These are phyloP conservation scores for Achlya hypogyna DNA, from an alignment of 352 stramenopile genomes.

Conservation along the genomic window DNA sequence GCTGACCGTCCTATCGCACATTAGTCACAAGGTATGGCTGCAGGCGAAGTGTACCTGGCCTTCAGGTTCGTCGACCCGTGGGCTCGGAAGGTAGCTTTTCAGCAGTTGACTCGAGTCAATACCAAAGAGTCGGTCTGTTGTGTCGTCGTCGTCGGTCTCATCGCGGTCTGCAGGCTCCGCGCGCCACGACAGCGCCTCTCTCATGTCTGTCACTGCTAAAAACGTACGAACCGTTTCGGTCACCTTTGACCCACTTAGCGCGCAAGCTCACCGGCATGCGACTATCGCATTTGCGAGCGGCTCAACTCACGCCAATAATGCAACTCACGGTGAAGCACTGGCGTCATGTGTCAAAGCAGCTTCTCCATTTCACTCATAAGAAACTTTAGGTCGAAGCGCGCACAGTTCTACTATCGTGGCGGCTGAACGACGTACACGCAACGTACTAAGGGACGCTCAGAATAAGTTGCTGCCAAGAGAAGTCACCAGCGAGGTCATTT, in stretches of 20 bases:
- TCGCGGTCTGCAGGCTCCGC: not conserved
- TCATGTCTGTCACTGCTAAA: not conserved
- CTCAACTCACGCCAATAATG: not conserved
- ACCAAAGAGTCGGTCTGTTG: slow-evolving; percentile 7
- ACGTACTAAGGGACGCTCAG: too few species aligned
- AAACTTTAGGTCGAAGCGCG: too few species aligned
- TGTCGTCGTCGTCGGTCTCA: not conserved
- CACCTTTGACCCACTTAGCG: not conserved
- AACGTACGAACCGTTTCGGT: not conserved
- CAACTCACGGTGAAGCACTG: not conserved
- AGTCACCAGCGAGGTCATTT: too few species aligned
- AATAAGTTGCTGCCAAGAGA: too few species aligned
- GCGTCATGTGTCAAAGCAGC: not conserved
- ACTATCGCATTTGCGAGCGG: not conserved
- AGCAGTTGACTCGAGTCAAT: slow-evolving; percentile 13
- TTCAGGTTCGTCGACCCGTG: not conserved
- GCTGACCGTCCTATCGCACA: not conserved
- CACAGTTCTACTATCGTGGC: too few species aligned
- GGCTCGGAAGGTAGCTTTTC: slow-evolving; percentile 5
- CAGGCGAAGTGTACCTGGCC: not conserved
- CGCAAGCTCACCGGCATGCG: not conserved
- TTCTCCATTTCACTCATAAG: too few species aligned
- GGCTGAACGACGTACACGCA: too few species aligned
- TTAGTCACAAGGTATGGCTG: not conserved
- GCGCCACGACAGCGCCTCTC: not conserved